Evolutionary conservation across 257 asterid species (phyloP), one percentile per base, ranked within the genome.

Genomic region (Solanum appendiculatum): DNA sequence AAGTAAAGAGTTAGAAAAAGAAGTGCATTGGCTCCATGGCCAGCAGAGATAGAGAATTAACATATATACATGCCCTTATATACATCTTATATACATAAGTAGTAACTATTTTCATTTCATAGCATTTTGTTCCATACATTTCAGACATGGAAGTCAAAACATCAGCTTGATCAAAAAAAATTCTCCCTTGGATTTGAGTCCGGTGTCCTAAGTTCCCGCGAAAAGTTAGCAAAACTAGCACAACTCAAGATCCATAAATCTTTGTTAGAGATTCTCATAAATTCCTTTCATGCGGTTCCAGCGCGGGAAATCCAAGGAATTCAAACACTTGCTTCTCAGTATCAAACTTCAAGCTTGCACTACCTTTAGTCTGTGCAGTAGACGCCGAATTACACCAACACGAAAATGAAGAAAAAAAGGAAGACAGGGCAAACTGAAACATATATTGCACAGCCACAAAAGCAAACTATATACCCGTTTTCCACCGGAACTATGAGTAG

Each of bases 301-400:
- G 92, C 95, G 94, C 94, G 29, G 98, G 98, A 89, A 93, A 97
- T 34, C 97, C 97, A 12, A 97, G 98, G 92, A 94, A 97, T 90
- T 97, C 96, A 70, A 95, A 95, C 86, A 97, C 98, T 89, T 97
- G 92, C 77, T 92, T 95, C 85, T 97, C 99, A 5, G 94, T 94
- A 42, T 88, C 92, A 89, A 95, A 93, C 92, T 95, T 95, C 95
- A 97, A 90, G 91, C 92, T 95, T 25, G 97, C 98, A 88, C 93
- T 91, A 87, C 98, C 98, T 89, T 85, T 94, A 90, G 93, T 96
- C 99, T 97, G 92, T 86, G 84, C 6, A n/a, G 33, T 40, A 48
- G 36, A 46, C 56, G 33, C 4, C 9, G 60, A 64, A 2, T 54
- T 34, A 85, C 37, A 18, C 86, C n/a, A 84, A 40, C 77, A 46